Conservation (phyloP, 805 yeast species). For the Kluyveromyces starmeri region DNA sequence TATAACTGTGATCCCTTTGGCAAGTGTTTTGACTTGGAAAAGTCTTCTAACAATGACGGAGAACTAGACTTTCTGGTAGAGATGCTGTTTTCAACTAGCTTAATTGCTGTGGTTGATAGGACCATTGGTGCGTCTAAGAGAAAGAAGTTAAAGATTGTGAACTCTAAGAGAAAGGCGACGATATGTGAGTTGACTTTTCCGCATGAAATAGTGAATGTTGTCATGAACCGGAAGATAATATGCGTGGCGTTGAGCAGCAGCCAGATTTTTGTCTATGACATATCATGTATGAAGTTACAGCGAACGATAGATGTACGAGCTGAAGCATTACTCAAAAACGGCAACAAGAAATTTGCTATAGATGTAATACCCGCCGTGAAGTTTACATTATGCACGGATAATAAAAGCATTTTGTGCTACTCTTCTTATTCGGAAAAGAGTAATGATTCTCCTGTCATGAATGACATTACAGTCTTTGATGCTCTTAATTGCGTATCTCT, state of each 20-base stretch:
- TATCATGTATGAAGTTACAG: constrained; percentile 77
- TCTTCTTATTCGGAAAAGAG: constrained; percentile 19
- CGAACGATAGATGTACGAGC: constrained; percentile 48
- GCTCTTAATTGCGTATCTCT: constrained; percentile 64
- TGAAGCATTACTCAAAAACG: constrained; percentile 9
- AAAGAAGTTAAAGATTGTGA: constrained; percentile 54
- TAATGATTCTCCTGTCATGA: constrained; percentile 27
- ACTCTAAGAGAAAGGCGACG: constrained; percentile 57
- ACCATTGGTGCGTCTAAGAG: constrained; percentile 56
- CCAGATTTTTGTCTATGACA: constrained; percentile 82
- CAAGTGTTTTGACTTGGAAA: constrained; percentile 46
- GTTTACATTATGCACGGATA: constrained; percentile 24
- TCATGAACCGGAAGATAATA: constrained; percentile 73
- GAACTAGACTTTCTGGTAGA: constrained; percentile 47
- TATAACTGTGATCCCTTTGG: constrained; percentile 88
- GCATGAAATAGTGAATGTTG: constrained; percentile 58
- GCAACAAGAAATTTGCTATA: background rate
- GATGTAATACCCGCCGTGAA: constrained; percentile 5
- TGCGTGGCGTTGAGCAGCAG: constrained; percentile 63
- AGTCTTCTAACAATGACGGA: constrained; percentile 30
- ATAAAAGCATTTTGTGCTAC: constrained; percentile 26
- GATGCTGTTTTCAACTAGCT: constrained; percentile 83
- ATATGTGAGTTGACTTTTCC: constrained; percentile 90
- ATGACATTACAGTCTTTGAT: constrained; percentile 65
- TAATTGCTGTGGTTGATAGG: constrained; percentile 73